These are phyloP conservation scores for Solanum acaule DNA, from an alignment of 257 asterid species.

Conservation along the genomic window DNA sequence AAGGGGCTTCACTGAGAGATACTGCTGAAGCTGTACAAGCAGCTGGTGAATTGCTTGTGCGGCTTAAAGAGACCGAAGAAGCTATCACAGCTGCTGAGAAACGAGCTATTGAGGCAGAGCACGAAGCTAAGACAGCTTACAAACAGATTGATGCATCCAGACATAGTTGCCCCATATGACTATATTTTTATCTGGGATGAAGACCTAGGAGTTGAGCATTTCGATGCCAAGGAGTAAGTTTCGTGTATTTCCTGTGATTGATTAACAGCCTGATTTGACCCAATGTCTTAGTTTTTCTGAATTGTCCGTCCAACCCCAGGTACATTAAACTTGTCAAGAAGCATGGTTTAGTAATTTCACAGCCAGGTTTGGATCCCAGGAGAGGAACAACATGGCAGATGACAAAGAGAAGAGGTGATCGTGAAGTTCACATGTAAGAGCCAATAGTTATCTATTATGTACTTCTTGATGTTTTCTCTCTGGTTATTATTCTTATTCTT, in stretches of 20 bases:
- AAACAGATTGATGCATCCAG: constrained; percentile 61
- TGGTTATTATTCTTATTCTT: not conserved
- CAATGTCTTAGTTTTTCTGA: not conserved
- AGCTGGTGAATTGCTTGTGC: constrained; percentile 89
- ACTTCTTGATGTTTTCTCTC: not conserved
- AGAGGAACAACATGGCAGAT: constrained; percentile 18
- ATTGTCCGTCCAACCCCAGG: not conserved
- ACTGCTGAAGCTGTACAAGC: constrained; percentile 99
- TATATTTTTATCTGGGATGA: constrained; percentile 70
- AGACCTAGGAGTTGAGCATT: constrained; percentile 54
- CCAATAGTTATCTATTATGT: not conserved
- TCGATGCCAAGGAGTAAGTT: constrained; percentile 41
- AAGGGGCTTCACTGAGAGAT: constrained; percentile 92
- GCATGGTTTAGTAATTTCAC: constrained; percentile 18
- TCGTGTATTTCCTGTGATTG: not conserved
- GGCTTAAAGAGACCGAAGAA: constrained; percentile 91
- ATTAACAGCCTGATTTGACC: not conserved
- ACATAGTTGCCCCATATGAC: constrained; percentile 41
- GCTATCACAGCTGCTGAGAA: constrained; percentile 75
- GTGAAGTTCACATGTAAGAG: constrained; percentile 22
- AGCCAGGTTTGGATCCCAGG: constrained; percentile 18
- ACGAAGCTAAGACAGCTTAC: constrained; percentile 51
- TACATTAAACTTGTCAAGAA: constrained; percentile 19
- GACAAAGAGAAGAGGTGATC: constrained; percentile 9
- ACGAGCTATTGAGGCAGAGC: constrained; percentile 66